Evolutionary conservation across 805 yeast species (phyloP).

Genomic region (Torulaspora quercuum): DNA sequence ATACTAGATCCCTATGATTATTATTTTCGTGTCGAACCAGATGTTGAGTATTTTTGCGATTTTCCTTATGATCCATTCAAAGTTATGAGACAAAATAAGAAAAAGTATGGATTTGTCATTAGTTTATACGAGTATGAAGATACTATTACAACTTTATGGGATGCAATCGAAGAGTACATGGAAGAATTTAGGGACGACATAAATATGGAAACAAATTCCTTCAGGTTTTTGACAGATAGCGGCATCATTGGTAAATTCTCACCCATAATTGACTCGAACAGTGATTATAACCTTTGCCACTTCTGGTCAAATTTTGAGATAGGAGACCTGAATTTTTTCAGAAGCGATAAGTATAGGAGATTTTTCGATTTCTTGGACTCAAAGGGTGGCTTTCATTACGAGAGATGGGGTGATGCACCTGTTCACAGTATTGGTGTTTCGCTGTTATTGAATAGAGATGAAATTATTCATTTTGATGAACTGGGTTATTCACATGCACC

Average conservation of each 20-base stretch:
- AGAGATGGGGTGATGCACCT: slow-evolving; percentile 96
- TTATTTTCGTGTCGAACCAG: slow-evolving; percentile 96
- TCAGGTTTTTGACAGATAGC: slow-evolving; percentile 49
- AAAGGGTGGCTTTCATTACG: slow-evolving; percentile 76
- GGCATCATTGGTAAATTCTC: slow-evolving; percentile 42
- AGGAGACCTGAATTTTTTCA: slow-evolving; percentile 65
- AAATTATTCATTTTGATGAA: slow-evolving; percentile 76
- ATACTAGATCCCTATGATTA: slow-evolving; percentile 70
- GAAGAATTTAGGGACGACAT: slow-evolving; percentile 51
- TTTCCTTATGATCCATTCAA: slow-evolving; percentile 79
- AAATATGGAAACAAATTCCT: slow-evolving; percentile 35
- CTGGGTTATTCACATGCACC: slow-evolving; percentile 78
- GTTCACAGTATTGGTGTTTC: slow-evolving; percentile 73
- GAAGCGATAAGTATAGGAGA: slow-evolving; percentile 57
- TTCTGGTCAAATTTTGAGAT: slow-evolving; percentile 88
- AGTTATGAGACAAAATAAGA: slow-evolving; percentile 68
- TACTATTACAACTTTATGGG: slow-evolving; percentile 86
- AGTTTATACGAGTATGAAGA: slow-evolving; percentile 75
- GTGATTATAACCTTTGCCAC: slow-evolving; percentile 75
- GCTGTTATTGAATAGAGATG: slow-evolving; percentile 52
- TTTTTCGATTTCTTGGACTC: slow-evolving; percentile 63
- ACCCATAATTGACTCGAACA: slow-evolving; percentile 45
- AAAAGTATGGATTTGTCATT: slow-evolving; percentile 85
- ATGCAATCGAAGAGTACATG: slow-evolving; percentile 60
- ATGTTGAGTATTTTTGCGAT: slow-evolving; percentile 84